Base-by-base conservation (phyloP, 2,329 filamentous ascomycete genomes). In the Ploettnerulaceae sp. region DNA sequence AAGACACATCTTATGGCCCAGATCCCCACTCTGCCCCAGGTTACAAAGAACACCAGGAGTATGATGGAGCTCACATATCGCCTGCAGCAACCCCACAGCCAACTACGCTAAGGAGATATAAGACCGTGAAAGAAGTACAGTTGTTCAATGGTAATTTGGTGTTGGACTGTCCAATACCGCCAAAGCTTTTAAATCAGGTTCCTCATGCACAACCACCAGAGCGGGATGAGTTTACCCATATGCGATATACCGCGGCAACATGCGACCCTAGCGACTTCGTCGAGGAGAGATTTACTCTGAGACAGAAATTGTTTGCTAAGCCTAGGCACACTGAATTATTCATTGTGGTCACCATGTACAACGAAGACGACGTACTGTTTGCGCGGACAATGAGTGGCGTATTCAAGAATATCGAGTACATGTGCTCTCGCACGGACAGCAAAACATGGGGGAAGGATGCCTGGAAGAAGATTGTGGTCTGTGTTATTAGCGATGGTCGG, bases 391-490 rank as follows among this genome's bases (percentile, higher is more conserved):
- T 98, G 88, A 87, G 84, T 39, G 93, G 93, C 66, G 89, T 98
- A 4, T 91, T 97, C 74, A 97, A 98, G 72, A 98, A 98, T 66
- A 88, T 98, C 57, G 91, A 96, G 66, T 90, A 91, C 73, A 96
- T 98, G 87, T 96, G 93, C 68, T 89, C 86, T 51, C 81, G 91
- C 39, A 89, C 84, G 35, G 89, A 86, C 65, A 95, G 89, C 69
- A 95, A 95, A 70, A 97, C 91, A 0, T 98, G 93, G 93, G 93
- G 93, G 56, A 93, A 94, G 66, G 89, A 95, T 60, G 90, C 91
- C 4, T 98, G 93, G 93, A 97, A 98, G 73, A 98, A 98, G 74
- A 97, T 98, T 60, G 93, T 98, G 7, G 93, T 98, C 8, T 97
- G 91, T 66, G 82, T 98, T 34, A 93, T 98, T 56, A 96, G 89